Base-by-base conservation (phyloP, 352 stramenopile genomes). In the Phytophthora chlamydospora region DNA sequence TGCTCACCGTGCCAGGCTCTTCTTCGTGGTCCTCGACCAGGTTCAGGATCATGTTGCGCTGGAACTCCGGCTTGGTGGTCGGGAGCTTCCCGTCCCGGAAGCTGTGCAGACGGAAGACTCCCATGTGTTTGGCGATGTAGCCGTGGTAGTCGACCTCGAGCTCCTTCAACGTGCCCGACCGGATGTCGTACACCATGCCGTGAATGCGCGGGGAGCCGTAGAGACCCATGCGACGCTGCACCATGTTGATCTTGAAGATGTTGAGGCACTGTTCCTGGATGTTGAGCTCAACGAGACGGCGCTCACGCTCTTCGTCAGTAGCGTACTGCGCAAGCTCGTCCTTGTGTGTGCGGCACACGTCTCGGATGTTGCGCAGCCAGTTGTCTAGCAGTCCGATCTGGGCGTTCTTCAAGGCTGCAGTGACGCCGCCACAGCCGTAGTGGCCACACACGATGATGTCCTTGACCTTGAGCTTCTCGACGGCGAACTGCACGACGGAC, bases 381-480 rank as follows among this genome's bases (percentile, higher is more conserved):
- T 96, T 93, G 74, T 97, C 91, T 1, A 98, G 68, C 29, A 95
- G 44, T 4, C 83, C 83, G 29, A 93, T 68, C 21, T 88, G 83
- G 42, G 87, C 70, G 51, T 95, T 89, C 44, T 84, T 78, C 62
- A 93, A 70, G 10, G 89, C 83, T 3, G 89, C 89, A 19, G 75
- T 66, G 16, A 97, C 83, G 16, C 90, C 91, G 27, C 90, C 90
- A 51, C 91, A 97, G 40, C 93, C 88, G 59, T 97, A 97, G 68
- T 97, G 89, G 3, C 91, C 91, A 46, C 84, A 95, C 10, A 97
- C 83, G 48, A 97, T 93, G 47, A 97, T 96, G 70, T 97, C 76
- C 43, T 89, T 92, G 38, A 98, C 88, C 41, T 96, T 86, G 24
- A 97, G 68, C 41, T 92, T 80, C 47, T 96, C 88, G 29, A 97